These are phyloP conservation scores for Boletus sp. DNA, from an alignment of 768 basidiomycete genomes.

Conservation along the genomic window DNA sequence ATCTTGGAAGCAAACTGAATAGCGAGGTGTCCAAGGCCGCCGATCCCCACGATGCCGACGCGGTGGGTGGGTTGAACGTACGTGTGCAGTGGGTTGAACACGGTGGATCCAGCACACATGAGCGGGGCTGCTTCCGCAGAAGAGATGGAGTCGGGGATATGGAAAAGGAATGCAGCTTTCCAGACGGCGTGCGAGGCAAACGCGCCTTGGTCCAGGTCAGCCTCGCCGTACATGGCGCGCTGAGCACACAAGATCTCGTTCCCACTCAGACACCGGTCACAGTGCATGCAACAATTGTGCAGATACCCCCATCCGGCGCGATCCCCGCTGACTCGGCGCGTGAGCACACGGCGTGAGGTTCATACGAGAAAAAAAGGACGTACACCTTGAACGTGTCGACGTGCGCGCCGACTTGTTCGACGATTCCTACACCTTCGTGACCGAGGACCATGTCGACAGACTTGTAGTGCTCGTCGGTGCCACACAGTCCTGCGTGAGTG, in stretches of 20 bases:
- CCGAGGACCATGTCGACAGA: conserved; percentile 35
- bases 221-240: conserved; percentile 23
- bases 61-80: conserved; percentile 30
- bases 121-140: conserved; percentile 34
- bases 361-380: conserved; percentile 10
- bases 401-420: conserved; percentile 30
- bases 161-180: conserved; percentile 34
- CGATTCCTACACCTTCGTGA: conserved; percentile 38
- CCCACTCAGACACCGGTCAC: conserved; percentile 33
- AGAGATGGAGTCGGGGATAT: conserved; percentile 29
- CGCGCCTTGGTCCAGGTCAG: conserved; percentile 33
- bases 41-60: conserved; percentile 34
- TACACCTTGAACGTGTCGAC: conserved; percentile 35
- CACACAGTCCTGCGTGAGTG: conserved; percentile 37
- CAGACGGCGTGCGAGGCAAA: conserved; percentile 36
- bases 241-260: conserved; percentile 29
- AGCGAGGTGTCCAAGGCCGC: conserved; percentile 38
- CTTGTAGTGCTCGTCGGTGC: conserved; percentile 37
- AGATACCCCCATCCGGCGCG: conserved; percentile 37
- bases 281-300: conserved; percentile 32
- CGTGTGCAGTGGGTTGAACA: conserved; percentile 28
- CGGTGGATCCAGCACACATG: conserved; percentile 37
- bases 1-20: conserved; percentile 39
- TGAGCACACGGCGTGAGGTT: not conserved
- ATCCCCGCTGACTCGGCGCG: conserved; percentile 27